These are phyloP conservation scores for Tolypocladium endophyticum DNA, from an alignment of 2,329 filamentous ascomycete species.

Conservation along the genomic window DNA sequence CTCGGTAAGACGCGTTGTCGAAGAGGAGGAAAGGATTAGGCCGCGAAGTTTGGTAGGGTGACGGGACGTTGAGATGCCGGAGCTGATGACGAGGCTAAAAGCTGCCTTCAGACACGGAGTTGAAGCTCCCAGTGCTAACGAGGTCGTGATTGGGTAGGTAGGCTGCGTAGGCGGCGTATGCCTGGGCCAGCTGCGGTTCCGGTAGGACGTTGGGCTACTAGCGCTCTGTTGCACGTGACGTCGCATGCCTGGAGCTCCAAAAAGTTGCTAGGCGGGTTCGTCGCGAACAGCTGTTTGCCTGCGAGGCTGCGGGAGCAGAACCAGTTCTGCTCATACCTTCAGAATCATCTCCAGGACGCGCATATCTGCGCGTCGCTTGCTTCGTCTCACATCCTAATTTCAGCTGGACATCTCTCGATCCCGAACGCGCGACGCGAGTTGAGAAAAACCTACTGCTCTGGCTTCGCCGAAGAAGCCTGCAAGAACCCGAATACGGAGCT, in stretches of 20 bases:
- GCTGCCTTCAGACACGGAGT: slow-evolving; percentile 30
- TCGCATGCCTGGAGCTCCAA: slow-evolving; percentile 5
- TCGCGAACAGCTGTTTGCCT: slow-evolving; percentile 5
- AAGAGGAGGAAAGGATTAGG: neutral
- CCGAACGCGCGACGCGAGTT: neutral
- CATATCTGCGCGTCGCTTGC: neutral
- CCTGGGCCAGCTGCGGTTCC: neutral
- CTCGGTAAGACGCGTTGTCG: neutral
- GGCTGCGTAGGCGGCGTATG: slow-evolving; percentile 6
- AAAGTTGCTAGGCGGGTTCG: slow-evolving; percentile 9
- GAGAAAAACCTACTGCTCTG: neutral
- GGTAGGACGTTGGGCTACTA: neutral
- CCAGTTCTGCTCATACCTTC: neutral
- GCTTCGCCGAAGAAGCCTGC: neutral
- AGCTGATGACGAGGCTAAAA: slow-evolving; percentile 46
- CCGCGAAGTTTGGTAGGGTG: neutral
- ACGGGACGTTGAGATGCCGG: slow-evolving; percentile 8
- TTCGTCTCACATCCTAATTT: neutral
- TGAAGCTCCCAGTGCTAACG: slow-evolving; percentile 11
- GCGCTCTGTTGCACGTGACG: slow-evolving; percentile 15
- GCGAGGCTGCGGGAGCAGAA: neutral
- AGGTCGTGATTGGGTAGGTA: slow-evolving; percentile 16
- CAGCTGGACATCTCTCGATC: neutral
- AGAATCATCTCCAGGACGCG: neutral
- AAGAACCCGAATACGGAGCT: neutral